Percentiles rank a stretch among this genome's conserved stretches.
phyloP scores from a whole-genome alignment of 2,329 filamentous ascomycete species.

The Colletotrichum cordylinicola region DNA sequence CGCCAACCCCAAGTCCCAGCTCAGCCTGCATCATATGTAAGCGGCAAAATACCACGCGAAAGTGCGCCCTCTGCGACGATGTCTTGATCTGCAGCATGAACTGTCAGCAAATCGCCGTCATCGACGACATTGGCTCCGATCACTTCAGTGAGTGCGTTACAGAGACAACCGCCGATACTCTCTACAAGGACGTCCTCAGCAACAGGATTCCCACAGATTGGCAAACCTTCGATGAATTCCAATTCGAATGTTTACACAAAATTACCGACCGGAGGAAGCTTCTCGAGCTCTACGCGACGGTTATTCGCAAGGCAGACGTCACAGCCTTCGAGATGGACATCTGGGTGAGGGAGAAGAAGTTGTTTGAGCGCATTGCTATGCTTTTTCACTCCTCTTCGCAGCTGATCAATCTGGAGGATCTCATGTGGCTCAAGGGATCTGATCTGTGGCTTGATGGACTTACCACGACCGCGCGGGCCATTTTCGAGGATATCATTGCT shows the following conservation, averaged over 20 bases:
- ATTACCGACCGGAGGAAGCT: background rate
- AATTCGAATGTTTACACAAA: accelerated
- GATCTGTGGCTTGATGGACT: accelerated
- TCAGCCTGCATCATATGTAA: background rate
- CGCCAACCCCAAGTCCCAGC: too few relatives aligned
- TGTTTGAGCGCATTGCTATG: background rate
- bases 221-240: too few relatives aligned
- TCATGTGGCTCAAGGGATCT: background rate
- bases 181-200: background rate
- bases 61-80: background rate
- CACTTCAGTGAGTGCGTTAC: background rate
- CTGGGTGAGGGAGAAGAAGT: background rate
- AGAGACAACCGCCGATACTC: background rate
- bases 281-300: background rate
- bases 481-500: too few relatives aligned
- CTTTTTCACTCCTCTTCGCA: too few relatives aligned
- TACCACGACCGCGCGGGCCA: too few relatives aligned
- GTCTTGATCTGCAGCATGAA: background rate
- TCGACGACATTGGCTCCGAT: background rate
- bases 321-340: background rate
- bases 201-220: background rate
- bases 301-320: background rate
- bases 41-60: background rate
- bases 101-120: background rate
- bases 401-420: background rate